phyloP scores from a whole-genome alignment of 2,329 filamentous ascomycete genomes.

The Ascochyta pisi region DNA sequence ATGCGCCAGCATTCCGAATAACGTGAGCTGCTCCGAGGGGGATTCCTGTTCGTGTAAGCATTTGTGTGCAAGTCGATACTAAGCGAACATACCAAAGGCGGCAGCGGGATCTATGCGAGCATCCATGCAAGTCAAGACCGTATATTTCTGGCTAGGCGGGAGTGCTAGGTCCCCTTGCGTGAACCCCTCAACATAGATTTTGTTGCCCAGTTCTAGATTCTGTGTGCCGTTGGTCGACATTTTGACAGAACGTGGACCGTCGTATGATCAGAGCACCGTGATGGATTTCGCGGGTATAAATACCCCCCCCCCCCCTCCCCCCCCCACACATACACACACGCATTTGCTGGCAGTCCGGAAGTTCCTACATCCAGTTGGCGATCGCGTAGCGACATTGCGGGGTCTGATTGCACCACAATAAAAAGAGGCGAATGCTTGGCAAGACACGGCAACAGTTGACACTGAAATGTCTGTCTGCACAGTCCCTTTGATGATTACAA shows the following conservation, averaged over 20 bases:
- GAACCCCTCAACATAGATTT: constrained; percentile 65
- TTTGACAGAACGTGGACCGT: neutral
- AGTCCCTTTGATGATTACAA: too few species aligned
- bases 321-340: too few species aligned
- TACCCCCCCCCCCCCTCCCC: neutral
- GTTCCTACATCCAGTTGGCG: neutral
- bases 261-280: constrained; percentile 5
- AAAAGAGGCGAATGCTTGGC: constrained; percentile 3
- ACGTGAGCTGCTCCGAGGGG: constrained; percentile 78
- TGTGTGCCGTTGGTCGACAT: constrained; percentile 59
- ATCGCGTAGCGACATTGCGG: constrained; percentile 23
- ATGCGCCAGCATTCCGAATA: constrained; percentile 71
- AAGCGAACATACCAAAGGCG: constrained; percentile 59
- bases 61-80: neutral
- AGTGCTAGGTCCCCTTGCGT: constrained; percentile 70
- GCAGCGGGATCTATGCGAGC: constrained; percentile 72
- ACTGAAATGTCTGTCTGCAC: neutral
- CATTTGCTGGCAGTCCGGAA: neutral
- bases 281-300: neutral
- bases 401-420: constrained; percentile 24
- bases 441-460: neutral
- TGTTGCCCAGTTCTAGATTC: constrained; percentile 65
- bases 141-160: constrained; percentile 73
- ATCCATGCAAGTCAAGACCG: constrained; percentile 82
- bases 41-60: constrained; percentile 54